Base-by-base conservation (phyloP, 2,329 filamentous ascomycete species). In the Xylaria sp. region DNA sequence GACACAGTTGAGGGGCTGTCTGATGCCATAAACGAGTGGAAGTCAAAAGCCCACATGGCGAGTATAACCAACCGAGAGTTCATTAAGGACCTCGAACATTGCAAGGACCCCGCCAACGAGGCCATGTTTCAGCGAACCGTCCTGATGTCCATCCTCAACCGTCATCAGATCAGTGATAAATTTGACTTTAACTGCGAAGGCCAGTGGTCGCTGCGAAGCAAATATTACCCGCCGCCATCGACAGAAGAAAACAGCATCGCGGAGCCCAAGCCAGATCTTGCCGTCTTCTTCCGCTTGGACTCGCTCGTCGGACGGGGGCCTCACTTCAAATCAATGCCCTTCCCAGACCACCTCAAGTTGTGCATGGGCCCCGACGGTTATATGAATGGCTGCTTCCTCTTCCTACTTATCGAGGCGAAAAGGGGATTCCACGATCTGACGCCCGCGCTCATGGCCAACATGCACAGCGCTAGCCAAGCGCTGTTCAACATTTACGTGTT, bases 151-250 rank as follows among this genome's bases (percentile, higher is more conserved):
- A 61, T 66, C 15, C 10, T 66, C 6, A 37, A 66, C 31, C 50
- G 50, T 25, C 31, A n/a, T 15, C 57, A 61, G 51, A 25, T 66
- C 13, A 23, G 39, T 15, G 34, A 48, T 18, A n/a, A 55, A 12
- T 66, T 61, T 6, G 51, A 57, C 50, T 62, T 51, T 10, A 66
- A 61, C 31, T 62, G 57, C n/a, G 51, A 51, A 57, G 58, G 58
- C 1, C 15, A 23, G 10, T 66, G 64, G 64, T 51, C 31, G 9
- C 57, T 44, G 6, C 50, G 13, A 54, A 37, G 18, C 18, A 66
- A 37, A 23, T 10, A 51, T 28, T 37, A 62, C 48, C 20, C 41
- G 15, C 20, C 62, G 18, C 51, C 57, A 18, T 62, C 64, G 20
- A 62, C 57, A 1, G 20, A 60, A 28, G 44, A 28, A 31, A 39